Evolutionary conservation across 129 eudicot genomes (phyloP).

Genomic region (sunflower (Helianthus annuus)): HanXRQr2.0-SUNRISE NC_035449.2:194753705-194754204

Average conservation of each 20-base stretch:
- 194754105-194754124: conserved; percentile 18
- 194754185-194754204: too few species aligned
- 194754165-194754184: background rate
- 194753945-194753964: conserved; percentile 80
- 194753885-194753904: background rate
- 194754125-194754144: conserved; percentile 19
- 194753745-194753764: too few species aligned
- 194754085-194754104: conserved; percentile 33
- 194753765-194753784: too few species aligned
- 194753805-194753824: too few species aligned
- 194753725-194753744: too few species aligned
- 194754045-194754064: conserved; percentile 27
- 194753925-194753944: conserved; percentile 48
- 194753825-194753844: too few species aligned
- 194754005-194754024: conserved; percentile 40
- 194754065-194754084: conserved; percentile 50
- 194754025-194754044: conserved; percentile 29
- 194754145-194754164: conserved; percentile 8
- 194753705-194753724: too few species aligned
- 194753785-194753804: too few species aligned
- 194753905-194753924: conserved; percentile 8
- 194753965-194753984: conserved; percentile 33
- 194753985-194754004: conserved; percentile 35
- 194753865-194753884: too few species aligned
- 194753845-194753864: too few species aligned